Evolutionary conservation across 208 protist genomes (phyloP).

Genomic region (Crithidia bombi): DNA sequence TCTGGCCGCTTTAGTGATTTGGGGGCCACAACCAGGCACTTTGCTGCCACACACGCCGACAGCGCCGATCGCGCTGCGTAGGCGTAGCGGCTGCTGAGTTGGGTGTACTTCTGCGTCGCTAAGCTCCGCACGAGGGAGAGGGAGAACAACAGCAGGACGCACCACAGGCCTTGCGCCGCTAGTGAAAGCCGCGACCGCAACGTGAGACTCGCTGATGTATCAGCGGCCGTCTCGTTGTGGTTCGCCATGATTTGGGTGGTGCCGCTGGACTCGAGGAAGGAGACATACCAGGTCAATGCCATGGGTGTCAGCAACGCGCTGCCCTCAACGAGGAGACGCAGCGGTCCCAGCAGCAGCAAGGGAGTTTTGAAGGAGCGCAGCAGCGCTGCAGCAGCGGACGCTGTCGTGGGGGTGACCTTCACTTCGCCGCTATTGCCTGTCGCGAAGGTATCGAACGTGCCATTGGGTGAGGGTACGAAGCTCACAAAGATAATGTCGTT

Average conservation of each 20-base stretch:
- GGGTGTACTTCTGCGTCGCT: neutral
- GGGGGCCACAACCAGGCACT: slow-evolving; percentile 64
- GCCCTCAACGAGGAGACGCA: slow-evolving; percentile 54
- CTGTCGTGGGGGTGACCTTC: slow-evolving; percentile 56
- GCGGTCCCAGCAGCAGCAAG: slow-evolving; percentile 43
- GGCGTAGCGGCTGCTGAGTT: neutral
- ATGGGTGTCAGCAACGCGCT: slow-evolving; percentile 51
- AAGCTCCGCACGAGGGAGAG: neutral
- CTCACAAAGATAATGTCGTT: slow-evolving; percentile 26
- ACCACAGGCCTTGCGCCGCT: too few species aligned
- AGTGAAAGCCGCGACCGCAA: neutral
- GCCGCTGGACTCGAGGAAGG: slow-evolving; percentile 39
- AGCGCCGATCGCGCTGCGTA: slow-evolving; percentile 7
- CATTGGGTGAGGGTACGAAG: too few species aligned
- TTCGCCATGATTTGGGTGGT: slow-evolving; percentile 8
- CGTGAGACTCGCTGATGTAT: too few species aligned
- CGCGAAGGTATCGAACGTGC: too few species aligned
- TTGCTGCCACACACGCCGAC: slow-evolving; percentile 64
- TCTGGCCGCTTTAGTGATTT: slow-evolving; percentile 57
- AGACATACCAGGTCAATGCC: slow-evolving; percentile 53
- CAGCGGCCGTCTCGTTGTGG: neutral
- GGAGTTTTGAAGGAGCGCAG: slow-evolving; percentile 42
- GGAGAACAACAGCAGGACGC: slow-evolving; percentile 43
- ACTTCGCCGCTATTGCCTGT: too few species aligned
- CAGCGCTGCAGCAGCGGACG: slow-evolving; percentile 36